Percentiles rank a stretch among this genome's conserved stretches.
Conservation (phyloP, 2,329 filamentous ascomycete genomes). For the Botryotinia calthae region DNA sequence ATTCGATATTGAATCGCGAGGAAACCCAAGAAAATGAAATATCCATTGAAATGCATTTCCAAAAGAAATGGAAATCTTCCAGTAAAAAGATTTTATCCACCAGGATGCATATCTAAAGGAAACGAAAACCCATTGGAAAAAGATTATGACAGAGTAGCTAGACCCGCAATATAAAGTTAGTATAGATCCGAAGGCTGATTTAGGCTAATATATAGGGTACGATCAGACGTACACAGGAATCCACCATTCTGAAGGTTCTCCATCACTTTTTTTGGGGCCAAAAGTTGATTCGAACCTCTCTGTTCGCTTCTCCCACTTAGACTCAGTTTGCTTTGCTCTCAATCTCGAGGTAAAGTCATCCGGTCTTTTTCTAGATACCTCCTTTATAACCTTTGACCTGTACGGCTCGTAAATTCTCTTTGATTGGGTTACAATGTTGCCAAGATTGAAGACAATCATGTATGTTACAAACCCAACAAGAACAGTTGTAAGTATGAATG, state of each 20-base stretch:
- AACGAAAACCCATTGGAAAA: not conserved
- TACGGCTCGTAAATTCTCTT: not conserved
- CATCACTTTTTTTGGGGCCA: not conserved
- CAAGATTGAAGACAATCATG: not conserved
- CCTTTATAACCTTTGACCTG: not conserved
- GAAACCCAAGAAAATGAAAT: not conserved
- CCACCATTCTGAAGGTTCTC: not conserved
- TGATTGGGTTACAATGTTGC: not conserved
- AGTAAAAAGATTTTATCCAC: not conserved
- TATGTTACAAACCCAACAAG: not conserved
- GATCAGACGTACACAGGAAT: not conserved
- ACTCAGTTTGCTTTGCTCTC: no score
- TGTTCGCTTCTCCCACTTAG: not conserved
- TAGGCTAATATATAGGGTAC: no score
- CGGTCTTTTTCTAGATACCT: not conserved
- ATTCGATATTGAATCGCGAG: not conserved
- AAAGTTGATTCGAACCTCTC: not conserved
- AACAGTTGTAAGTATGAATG: not conserved
- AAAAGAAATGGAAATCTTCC: not conserved
- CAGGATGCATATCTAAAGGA: not conserved
- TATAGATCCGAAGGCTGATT: no score
- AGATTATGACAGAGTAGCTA: not conserved
- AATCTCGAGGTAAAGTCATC: no score
- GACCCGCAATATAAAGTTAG: not conserved
- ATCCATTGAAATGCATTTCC: not conserved